These are phyloP conservation scores for Talaromyces islandicus DNA, from an alignment of 2,329 filamentous ascomycete genomes.

Conservation along the genomic window DNA sequence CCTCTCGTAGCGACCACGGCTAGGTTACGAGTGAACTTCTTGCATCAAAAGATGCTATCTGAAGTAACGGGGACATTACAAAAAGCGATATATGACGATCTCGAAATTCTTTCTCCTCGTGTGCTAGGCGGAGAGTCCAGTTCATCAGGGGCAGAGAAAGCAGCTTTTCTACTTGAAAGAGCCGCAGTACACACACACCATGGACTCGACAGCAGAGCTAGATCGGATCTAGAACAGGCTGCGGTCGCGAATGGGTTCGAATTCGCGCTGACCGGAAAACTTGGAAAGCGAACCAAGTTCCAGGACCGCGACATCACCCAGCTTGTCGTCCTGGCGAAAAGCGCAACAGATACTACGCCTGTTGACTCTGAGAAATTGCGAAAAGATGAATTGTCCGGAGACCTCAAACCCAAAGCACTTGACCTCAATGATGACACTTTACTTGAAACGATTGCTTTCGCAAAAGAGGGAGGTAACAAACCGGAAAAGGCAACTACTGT, in stretches of 20 bases:
- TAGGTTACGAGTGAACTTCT: slow-evolving; percentile 66
- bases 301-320: slow-evolving; percentile 60
- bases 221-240: slow-evolving; percentile 63
- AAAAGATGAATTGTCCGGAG: slow-evolving; percentile 18
- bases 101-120: slow-evolving; percentile 45
- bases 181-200: slow-evolving; percentile 79
- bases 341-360: slow-evolving; percentile 35
- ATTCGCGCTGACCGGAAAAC: slow-evolving; percentile 75
- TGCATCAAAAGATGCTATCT: slow-evolving; percentile 62
- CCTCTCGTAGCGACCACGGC: slow-evolving; percentile 51
- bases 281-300: slow-evolving; percentile 60
- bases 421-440: slow-evolving; percentile 89
- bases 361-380: slow-evolving; percentile 3
- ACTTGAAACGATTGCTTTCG: slow-evolving; percentile 79
- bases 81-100: slow-evolving; percentile 53
- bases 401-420: slow-evolving; percentile 59
- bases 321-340: slow-evolving; percentile 83
- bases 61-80: slow-evolving; percentile 58
- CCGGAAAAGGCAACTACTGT: slow-evolving; percentile 32
- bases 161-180: slow-evolving; percentile 73
- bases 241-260: slow-evolving; percentile 62
- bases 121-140: slow-evolving; percentile 20
- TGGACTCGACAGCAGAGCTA: slow-evolving; percentile 70
- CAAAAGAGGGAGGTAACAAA: slow-evolving; percentile 43
- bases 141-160: slow-evolving; percentile 45